phyloP scores from a whole-genome alignment of 2,329 filamentous ascomycete species.

The Hypoxylon sp. region DNA sequence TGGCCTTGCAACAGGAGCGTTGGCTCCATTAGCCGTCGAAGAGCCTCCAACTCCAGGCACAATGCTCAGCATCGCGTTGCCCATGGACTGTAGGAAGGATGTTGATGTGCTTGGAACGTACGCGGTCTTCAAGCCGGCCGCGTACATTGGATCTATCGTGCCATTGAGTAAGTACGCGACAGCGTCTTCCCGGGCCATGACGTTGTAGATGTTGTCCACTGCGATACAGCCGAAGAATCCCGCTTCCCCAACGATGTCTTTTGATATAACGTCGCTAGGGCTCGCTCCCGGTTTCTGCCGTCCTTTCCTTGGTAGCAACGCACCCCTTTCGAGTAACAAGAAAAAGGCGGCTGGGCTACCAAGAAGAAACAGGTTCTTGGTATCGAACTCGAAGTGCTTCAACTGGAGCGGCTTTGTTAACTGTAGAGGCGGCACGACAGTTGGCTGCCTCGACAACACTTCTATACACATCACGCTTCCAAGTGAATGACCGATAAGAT shows the following conservation, averaged over 20 bases:
- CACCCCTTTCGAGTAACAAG: constrained; percentile 81
- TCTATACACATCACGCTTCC: constrained; percentile 96
- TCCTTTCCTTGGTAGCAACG: constrained; percentile 81
- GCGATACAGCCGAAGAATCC: constrained; percentile 91
- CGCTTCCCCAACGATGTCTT: constrained; percentile 78
- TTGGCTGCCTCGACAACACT: constrained; percentile 90
- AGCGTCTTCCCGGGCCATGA: constrained; percentile 79
- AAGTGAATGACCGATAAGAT: constrained; percentile 92
- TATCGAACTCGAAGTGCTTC: constrained; percentile 90
- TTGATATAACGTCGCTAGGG: constrained; percentile 68
- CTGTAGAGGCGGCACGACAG: constrained; percentile 69
- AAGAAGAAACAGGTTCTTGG: constrained; percentile 87
- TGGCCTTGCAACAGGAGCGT: constrained; percentile 53
- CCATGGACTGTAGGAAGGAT: constrained; percentile 75
- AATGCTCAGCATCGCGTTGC: constrained; percentile 73
- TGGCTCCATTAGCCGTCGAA: constrained; percentile 52
- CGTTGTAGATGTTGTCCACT: constrained; percentile 96
- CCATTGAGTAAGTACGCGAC: constrained; percentile 95
- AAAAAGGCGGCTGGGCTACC: constrained; percentile 96
- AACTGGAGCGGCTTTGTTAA: constrained; percentile 60
- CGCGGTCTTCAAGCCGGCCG: constrained; percentile 80
- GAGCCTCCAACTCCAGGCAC: constrained; percentile 65
- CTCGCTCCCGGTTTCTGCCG: constrained; percentile 82
- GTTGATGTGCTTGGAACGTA: constrained; percentile 81
- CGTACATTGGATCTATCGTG: constrained; percentile 85